Conservation (phyloP, 2,329 filamentous ascomycete genomes). For the Pyrenochaeta sp. region DNA sequence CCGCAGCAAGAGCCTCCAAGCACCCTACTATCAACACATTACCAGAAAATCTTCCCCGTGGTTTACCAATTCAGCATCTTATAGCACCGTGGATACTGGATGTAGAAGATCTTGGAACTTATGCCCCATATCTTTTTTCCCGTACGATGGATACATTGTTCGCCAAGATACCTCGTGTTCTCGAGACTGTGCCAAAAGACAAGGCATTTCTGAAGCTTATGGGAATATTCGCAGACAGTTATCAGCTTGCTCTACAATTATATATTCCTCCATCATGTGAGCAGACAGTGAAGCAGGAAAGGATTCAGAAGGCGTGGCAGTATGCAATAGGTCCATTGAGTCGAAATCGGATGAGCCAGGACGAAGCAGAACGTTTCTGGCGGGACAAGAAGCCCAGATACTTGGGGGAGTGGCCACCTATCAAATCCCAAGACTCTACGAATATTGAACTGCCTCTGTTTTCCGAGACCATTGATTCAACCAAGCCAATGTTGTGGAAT, state of each 20-base stretch:
- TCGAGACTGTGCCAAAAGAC: slow-evolving; percentile 27
- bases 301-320: slow-evolving; percentile 33
- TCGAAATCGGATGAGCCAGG: slow-evolving; percentile 28
- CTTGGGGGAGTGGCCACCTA: slow-evolving; percentile 1
- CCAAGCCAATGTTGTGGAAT: slow-evolving; percentile 34
- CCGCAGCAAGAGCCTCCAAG: slow-evolving; percentile 25
- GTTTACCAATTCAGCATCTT: slow-evolving; percentile 47
- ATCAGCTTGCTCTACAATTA: slow-evolving; percentile 34
- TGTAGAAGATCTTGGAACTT: slow-evolving; percentile 7
- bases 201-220: slow-evolving; percentile 35
- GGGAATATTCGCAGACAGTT: slow-evolving; percentile 47
- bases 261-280: slow-evolving; percentile 24
- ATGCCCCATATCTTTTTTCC: slow-evolving; percentile 36
- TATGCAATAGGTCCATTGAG: slow-evolving; percentile 40
- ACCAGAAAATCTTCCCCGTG: slow-evolving; percentile 40
- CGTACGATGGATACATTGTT: slow-evolving; percentile 32
- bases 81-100: slow-evolving; percentile 20
- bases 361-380: slow-evolving; percentile 46
- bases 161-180: slow-evolving; percentile 21
- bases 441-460: slow-evolving; percentile 19
- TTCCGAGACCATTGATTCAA: slow-evolving; percentile 24
- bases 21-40: slow-evolving; percentile 35
- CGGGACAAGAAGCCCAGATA: not conserved
- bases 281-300: slow-evolving; percentile 17
- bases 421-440: not conserved